A percentile compares a stretch with the other conserved stretches of the same genome.
phyloP scores from a whole-genome alignment of 2,329 filamentous ascomycete species.

The Penicillium sp. region DNA sequence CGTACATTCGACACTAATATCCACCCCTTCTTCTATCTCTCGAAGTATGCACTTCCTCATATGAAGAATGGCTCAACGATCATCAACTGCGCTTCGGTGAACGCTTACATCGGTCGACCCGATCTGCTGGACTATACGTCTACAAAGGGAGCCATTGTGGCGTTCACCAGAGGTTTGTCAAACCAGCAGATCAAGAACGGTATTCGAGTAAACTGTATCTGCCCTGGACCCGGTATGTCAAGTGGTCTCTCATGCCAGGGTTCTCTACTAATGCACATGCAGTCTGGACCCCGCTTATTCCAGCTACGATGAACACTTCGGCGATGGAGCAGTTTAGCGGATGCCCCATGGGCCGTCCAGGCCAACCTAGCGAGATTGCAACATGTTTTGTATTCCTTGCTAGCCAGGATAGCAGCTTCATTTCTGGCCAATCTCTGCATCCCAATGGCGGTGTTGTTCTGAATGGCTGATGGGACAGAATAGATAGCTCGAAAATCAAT shows the following conservation, averaged over 20 bases:
- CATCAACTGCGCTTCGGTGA: constrained; percentile 84
- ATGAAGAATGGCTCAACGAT: constrained; percentile 74
- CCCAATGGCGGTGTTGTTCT: constrained; percentile 62
- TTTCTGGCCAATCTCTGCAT: constrained; percentile 71
- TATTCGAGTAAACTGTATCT: constrained; percentile 75
- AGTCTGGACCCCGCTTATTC: constrained; percentile 76
- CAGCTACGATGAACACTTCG: constrained; percentile 69
- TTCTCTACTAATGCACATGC: constrained; percentile 5
- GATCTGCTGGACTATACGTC: constrained; percentile 82
- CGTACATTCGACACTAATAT: constrained; percentile 82
- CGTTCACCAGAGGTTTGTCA: constrained; percentile 74
- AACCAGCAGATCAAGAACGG: constrained; percentile 73
- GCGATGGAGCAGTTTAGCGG: constrained; percentile 70
- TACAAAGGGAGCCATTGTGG: constrained; percentile 72
- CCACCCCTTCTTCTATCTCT: constrained; percentile 75
- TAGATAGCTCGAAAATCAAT: too few relatives aligned
- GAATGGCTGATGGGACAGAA: constrained; percentile 39
- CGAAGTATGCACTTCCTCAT: constrained; percentile 74
- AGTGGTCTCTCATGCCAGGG: background rate
- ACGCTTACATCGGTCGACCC: constrained; percentile 77
- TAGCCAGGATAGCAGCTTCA: constrained; percentile 69
- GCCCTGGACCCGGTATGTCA: constrained; percentile 65
- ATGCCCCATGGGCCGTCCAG: constrained; percentile 73
- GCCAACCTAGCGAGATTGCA: constrained; percentile 78
- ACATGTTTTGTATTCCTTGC: constrained; percentile 81